phyloP scores from a whole-genome alignment of 768 basidiomycete genomes.

The Termitomyces sp. region DNA sequence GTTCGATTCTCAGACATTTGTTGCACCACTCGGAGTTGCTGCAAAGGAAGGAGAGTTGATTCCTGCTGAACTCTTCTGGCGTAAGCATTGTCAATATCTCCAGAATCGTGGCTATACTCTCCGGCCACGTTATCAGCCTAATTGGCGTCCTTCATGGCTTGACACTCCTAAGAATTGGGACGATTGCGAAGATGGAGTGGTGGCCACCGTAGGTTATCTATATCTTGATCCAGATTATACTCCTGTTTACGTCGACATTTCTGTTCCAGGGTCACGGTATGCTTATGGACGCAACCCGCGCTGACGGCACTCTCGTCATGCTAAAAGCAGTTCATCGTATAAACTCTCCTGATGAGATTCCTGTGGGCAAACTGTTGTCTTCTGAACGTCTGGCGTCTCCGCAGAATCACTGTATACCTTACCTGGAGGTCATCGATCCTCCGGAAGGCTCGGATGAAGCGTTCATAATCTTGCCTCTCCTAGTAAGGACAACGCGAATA shows the following conservation, averaged over 20 bases:
- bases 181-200: neutral
- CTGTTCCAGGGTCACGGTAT: neutral
- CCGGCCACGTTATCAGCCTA: neutral
- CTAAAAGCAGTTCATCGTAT: neutral
- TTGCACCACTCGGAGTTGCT: neutral
- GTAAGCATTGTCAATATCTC: neutral
- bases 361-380: neutral
- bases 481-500: neutral
- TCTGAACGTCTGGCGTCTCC: slow-evolving; percentile 2
- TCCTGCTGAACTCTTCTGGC: neutral
- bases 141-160: neutral
- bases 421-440: slow-evolving; percentile 14
- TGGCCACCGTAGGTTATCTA: neutral
- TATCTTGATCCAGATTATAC: too few species aligned
- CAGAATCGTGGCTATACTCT: neutral
- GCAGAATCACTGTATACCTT: slow-evolving; percentile 27
- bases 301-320: neutral
- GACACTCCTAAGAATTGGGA: neutral
- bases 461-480: slow-evolving; percentile 1
- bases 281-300: neutral
- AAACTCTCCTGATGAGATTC: neutral
- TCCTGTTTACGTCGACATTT: neutral
- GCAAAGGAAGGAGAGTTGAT: neutral
- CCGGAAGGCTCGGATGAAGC: slow-evolving; percentile 11
- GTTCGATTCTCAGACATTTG: neutral